Evolutionary conservation across 768 basidiomycete genomes (phyloP), one percentile per base, ranked within the genome.

Genomic region (Suillus plorans): DNA sequence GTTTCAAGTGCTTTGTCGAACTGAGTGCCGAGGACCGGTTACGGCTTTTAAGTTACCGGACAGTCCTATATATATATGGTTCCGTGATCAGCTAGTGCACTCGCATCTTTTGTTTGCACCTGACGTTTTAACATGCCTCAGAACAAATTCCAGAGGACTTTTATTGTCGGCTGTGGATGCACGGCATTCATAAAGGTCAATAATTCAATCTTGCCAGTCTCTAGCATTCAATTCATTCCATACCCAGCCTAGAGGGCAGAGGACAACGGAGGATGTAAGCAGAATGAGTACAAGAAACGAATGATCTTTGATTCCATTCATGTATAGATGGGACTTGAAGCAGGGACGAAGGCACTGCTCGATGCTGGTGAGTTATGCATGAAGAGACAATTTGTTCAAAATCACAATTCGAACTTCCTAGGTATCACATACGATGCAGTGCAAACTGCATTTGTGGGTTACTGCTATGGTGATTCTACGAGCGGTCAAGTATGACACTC

Each of bases 341-440:
- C 94, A 1, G 85, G 90, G 1, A 92, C 91, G 1, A 95, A 95
- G 70, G 93, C 94, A 0, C 81, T 95, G 28, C 84, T 95, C 18
- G 94, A 95, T 69, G 92, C 93, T 68, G 90, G 90, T 88, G 60
- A 59, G 77, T 62, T 20, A 14, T 14, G 22, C 31, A 14, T 55
- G 9, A 52, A 47, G 31, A 37, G 10, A 22, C 20, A 13, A n/a
- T 55, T 25, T 31, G 45, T 61, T 49, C 22, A n/a, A 49, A 28
- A 16, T 20, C 13, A 12, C 1, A 18, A 37, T 36, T 49, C 16
- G 20, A 37, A 31, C n/a, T 9, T 68, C 45, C 41, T 13, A 90
- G 92, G 93, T n/a, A 85, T 95, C 66, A 93, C 85, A 8, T 95
- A 95, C 69, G 93, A 95, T 70, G 79, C 77, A 0, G 74, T 95